Percentiles rank a stretch among this genome's conserved stretches.
Evolutionary conservation across 441 rosid genomes (phyloP).

Genomic region (Pelargonium exstipulatum): DNA sequence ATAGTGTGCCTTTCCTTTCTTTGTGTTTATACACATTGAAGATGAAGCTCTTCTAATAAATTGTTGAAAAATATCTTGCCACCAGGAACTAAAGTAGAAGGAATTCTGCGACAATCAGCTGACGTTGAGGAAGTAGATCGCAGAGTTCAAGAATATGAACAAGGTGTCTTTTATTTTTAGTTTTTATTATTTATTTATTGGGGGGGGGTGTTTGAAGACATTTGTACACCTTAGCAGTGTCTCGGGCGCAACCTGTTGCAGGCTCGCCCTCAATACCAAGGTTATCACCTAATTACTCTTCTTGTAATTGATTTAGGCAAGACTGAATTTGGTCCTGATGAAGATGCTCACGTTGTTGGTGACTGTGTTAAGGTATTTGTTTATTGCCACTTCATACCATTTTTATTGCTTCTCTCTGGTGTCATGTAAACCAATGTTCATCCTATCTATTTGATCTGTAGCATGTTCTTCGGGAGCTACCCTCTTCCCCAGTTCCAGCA

Average conservation of each 20-base stretch:
- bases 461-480: conserved; percentile 96
- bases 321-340: conserved; percentile 72
- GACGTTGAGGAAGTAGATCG: conserved; percentile 97
- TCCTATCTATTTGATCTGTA: conserved; percentile 34
- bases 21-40: conserved; percentile 12
- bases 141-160: conserved; percentile 94
- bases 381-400: conserved; percentile 19
- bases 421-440: conserved; percentile 21
- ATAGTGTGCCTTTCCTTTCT: conserved; percentile 1
- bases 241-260: background rate
- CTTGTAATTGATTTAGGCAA: conserved; percentile 46
- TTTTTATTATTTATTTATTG: too few relatives aligned
- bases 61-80: conserved; percentile 17
- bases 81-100: conserved; percentile 81
- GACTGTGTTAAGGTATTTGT: conserved; percentile 92
- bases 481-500: conserved; percentile 95
- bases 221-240: conserved; percentile 1
- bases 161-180: conserved; percentile 67
- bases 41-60: conserved; percentile 11
- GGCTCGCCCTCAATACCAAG: background rate
- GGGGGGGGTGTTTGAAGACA: too few relatives aligned
- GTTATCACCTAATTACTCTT: conserved; percentile 8
- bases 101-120: conserved; percentile 87
- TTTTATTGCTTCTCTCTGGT: conserved; percentile 15
- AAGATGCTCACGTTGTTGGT: conserved; percentile 97